Percentiles rank a stretch among this genome's conserved stretches.
These are phyloP conservation scores for Claviceps humidiphila DNA, from an alignment of 2,329 filamentous ascomycete species.

Conservation along the genomic window DNA sequence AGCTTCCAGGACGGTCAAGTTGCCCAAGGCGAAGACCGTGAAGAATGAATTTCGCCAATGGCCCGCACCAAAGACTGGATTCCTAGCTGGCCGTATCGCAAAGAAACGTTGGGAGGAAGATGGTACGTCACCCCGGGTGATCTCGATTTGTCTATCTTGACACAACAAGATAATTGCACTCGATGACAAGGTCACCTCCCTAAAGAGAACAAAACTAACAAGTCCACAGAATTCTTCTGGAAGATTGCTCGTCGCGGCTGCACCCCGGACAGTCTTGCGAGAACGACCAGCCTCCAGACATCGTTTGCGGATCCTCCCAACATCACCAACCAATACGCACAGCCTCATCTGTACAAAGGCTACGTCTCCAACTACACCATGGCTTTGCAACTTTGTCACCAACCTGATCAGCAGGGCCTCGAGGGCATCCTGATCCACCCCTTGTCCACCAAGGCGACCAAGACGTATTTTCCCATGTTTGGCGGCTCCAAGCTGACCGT, in stretches of 20 bases:
- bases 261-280: constrained; percentile 47
- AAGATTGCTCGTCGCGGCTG: constrained; percentile 45
- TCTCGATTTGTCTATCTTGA: too few relatives aligned
- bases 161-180: too few relatives aligned
- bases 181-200: not conserved
- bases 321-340: constrained; percentile 32
- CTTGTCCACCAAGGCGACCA: constrained; percentile 41
- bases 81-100: constrained; percentile 20
- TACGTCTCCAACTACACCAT: constrained; percentile 49
- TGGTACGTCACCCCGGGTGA: constrained; percentile 22
- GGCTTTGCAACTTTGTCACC: constrained; percentile 50
- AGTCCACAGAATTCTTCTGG: constrained; percentile 37
- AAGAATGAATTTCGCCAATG: constrained; percentile 30
- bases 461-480: constrained; percentile 50
- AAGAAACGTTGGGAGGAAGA: constrained; percentile 37
- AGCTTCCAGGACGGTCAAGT: constrained; percentile 33
- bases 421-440: constrained; percentile 54
- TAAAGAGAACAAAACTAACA: not conserved
- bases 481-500: constrained; percentile 55
- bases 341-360: constrained; percentile 39
- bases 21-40: constrained; percentile 31
- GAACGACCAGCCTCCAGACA: constrained; percentile 28
- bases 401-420: constrained; percentile 48
- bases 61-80: constrained; percentile 23
- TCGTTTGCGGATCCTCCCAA: constrained; percentile 31